phyloP scores from a whole-genome alignment of 495 filamentous ascomycete species.

The Penicillium mononematosum region DNA sequence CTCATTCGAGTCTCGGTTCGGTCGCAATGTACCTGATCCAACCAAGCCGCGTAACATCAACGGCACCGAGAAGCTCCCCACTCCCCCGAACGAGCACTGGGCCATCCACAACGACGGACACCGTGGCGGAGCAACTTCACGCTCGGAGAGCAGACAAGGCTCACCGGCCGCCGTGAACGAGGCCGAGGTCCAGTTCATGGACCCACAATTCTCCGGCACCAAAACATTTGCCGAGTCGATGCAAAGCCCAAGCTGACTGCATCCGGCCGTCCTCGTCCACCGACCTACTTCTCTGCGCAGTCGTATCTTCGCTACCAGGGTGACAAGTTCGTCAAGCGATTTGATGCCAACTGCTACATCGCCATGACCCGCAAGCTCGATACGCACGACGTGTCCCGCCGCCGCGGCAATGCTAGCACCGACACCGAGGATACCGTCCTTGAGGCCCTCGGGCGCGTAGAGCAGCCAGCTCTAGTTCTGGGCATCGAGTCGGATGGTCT shows the following conservation, averaged over 20 bases:
- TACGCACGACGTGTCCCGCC: conserved; percentile 88
- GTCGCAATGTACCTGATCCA: conserved; percentile 85
- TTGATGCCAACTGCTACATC: conserved; percentile 98
- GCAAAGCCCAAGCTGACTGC: conserved; percentile 19
- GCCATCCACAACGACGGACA: conserved; percentile 96
- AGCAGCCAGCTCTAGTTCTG: conserved; percentile 84
- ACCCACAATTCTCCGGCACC: conserved; percentile 79
- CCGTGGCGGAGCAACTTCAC: conserved; percentile 49
- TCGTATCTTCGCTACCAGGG: conserved; percentile 98
- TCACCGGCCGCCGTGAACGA: conserved; percentile 29
- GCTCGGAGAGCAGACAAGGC: conserved; percentile 37
- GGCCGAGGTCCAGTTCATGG: conserved; percentile 50
- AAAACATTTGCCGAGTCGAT: conserved; percentile 42
- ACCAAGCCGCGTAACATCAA: conserved; percentile 76
- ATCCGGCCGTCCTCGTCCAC: conserved; percentile 49
- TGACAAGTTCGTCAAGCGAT: conserved; percentile 92
- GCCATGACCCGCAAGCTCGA: conserved; percentile 99
- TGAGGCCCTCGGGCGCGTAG: conserved; percentile 73
- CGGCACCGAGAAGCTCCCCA: conserved; percentile 58
- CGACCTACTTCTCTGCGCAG: conserved; percentile 95
- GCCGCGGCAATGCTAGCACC: conserved; percentile 48
- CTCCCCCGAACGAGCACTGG: conserved; percentile 79
- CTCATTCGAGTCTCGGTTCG: conserved; percentile 94
- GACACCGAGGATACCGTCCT: conserved; percentile 54
- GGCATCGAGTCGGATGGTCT: conserved; percentile 94